Percentiles rank a stretch among this genome's conserved stretches.
Evolutionary conservation across 192 early-diverging fungal species (phyloP).

Genomic region (Lobosporangium transversale): DNA sequence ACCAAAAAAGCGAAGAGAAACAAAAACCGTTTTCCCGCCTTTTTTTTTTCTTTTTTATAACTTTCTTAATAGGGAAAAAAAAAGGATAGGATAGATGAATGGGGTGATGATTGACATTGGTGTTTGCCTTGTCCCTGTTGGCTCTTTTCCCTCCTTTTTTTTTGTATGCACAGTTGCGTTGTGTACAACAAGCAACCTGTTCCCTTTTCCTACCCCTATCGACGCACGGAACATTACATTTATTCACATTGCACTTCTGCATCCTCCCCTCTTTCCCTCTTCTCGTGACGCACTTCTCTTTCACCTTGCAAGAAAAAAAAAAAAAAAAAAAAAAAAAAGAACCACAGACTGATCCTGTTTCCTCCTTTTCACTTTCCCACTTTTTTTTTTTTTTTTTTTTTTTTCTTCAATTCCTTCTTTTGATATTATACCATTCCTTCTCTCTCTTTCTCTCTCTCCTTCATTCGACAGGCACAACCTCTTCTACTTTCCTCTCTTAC

Average conservation of each 20-base stretch:
- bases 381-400: no score
- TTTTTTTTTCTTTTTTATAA: not conserved
- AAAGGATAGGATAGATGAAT: no score
- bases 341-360: not conserved
- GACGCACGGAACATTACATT: no score
- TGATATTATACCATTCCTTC: not conserved
- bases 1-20: slow-evolving; percentile 2
- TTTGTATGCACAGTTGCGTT: no score
- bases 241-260: no score
- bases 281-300: not conserved
- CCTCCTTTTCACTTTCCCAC: not conserved
- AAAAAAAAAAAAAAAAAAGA: not conserved
- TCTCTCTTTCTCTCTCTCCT: not conserved
- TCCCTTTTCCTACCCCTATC: slow-evolving; percentile 1
- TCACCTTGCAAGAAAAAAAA: not conserved
- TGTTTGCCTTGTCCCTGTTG: no score
- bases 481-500: not conserved
- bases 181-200: no score
- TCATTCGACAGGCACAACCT: not conserved
- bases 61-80: no score
- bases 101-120: no score
- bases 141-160: no score
- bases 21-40: not conserved
- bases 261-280: not conserved
- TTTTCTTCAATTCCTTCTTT: not conserved